These are phyloP conservation scores for Kodamaea kaohsiungensis DNA, from an alignment of 805 yeast genomes.

Conservation along the genomic window DNA sequence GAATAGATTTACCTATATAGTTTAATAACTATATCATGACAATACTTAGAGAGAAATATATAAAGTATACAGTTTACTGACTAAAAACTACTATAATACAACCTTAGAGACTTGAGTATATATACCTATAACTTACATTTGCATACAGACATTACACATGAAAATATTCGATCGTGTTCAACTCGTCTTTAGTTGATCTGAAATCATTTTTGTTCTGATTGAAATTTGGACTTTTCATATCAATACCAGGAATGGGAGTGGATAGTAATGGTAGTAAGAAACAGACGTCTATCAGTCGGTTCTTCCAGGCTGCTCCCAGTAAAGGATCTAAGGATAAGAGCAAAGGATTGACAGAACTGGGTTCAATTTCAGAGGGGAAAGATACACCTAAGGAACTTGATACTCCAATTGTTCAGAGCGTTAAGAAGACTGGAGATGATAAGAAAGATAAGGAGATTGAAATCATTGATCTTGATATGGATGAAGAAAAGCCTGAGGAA, in stretches of 20 bases:
- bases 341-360: not conserved
- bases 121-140: too few species aligned
- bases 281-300: constrained; percentile 15
- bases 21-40: too few species aligned
- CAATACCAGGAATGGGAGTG: not conserved
- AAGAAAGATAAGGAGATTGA: not conserved
- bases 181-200: not conserved
- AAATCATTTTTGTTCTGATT: not conserved
- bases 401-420: not conserved
- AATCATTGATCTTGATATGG: not conserved
- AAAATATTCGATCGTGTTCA: too few species aligned
- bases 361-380: not conserved
- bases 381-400: not conserved
- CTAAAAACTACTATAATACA: too few species aligned
- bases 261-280: not conserved
- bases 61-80: too few species aligned
- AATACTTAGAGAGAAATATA: too few species aligned
- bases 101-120: too few species aligned
- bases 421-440: not conserved
- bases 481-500: not conserved
- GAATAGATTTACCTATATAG: too few species aligned
- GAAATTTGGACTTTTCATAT: not conserved
- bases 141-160: too few species aligned
- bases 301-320: constrained; percentile 9
- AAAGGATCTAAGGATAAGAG: not conserved